Evolutionary conservation across 257 asterid species (phyloP).

Genomic region (Linderniella brevidens): DNA sequence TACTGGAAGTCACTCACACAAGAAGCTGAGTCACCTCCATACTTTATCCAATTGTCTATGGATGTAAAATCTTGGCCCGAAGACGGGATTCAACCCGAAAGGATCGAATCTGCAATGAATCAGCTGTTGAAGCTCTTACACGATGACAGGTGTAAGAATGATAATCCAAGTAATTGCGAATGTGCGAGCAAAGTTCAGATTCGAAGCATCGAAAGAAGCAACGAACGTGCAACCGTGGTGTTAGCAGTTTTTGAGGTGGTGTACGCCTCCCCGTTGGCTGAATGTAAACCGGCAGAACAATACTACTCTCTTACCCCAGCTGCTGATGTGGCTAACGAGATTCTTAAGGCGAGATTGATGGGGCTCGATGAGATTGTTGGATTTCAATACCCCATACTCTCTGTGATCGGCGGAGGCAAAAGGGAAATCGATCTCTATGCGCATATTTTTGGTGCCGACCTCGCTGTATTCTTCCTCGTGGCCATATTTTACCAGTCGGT

Average conservation of each 20-base stretch:
- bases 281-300: constrained; percentile 44
- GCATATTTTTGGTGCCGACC: constrained; percentile 84
- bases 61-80: constrained; percentile 88
- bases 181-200: constrained; percentile 88
- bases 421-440: constrained; percentile 96
- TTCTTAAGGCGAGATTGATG: constrained; percentile 35
- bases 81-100: constrained; percentile 98
- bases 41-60: constrained; percentile 90
- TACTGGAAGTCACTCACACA: constrained; percentile 97
- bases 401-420: constrained; percentile 91
- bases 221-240: constrained; percentile 39
- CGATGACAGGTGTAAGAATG: constrained; percentile 49
- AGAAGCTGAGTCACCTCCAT: constrained; percentile 98
- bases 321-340: constrained; percentile 81
- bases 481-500: constrained; percentile 85
- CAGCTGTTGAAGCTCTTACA: constrained; percentile 62
- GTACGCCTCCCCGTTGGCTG: constrained; percentile 45
- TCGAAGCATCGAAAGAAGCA: constrained; percentile 81
- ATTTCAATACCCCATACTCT: constrained; percentile 59
- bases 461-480: constrained; percentile 84
- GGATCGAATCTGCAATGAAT: constrained; percentile 89
- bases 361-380: constrained; percentile 49
- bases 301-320: constrained; percentile 92
- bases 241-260: constrained; percentile 94
- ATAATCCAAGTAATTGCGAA: constrained; percentile 34